Evolutionary conservation across 2,329 filamentous ascomycete genomes (phyloP).

Genomic region (Diaporthe aspalathi): DNA sequence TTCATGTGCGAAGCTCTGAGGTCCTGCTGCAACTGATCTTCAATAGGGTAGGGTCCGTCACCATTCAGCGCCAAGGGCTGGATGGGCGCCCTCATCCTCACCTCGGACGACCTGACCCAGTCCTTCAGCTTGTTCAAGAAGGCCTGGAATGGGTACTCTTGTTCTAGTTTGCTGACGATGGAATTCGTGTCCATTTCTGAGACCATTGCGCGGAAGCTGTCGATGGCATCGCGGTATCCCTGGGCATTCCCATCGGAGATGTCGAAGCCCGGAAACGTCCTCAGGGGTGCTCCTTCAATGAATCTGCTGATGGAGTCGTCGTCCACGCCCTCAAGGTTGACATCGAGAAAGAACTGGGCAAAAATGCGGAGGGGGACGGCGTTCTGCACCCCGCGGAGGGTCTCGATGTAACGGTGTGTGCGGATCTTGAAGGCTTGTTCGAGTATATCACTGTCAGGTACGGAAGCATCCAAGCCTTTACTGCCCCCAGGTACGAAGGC

Average conservation of each 20-base stretch:
- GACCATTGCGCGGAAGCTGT: conserved; percentile 33
- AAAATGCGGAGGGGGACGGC: conserved; percentile 42
- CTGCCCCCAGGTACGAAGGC: conserved; percentile 32
- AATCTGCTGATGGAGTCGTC: conserved; percentile 35
- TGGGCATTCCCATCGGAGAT: conserved; percentile 11
- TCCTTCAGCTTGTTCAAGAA: conserved; percentile 34
- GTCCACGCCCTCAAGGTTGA: conserved; percentile 19
- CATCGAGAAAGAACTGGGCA: conserved; percentile 45
- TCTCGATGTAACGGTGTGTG: conserved; percentile 50
- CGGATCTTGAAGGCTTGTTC: conserved; percentile 51
- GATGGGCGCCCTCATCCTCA: conserved; percentile 14
- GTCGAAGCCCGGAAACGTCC: conserved; percentile 41
- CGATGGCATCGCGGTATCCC: conserved; percentile 33
- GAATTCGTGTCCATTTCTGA: conserved; percentile 27
- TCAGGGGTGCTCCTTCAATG: conserved; percentile 39
- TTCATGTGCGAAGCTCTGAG: conserved; percentile 10
- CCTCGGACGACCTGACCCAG: conserved; percentile 33
- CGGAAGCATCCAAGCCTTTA: conserved; percentile 27
- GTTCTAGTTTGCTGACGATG: conserved; percentile 31
- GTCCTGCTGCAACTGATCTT: conserved; percentile 27
- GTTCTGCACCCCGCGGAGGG: conserved; percentile 25
- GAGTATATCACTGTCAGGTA: conserved; percentile 39
- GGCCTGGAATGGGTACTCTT: conserved; percentile 31
- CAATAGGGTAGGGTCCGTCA: conserved; percentile 18
- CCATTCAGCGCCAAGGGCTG: conserved; percentile 7